These are phyloP conservation scores for Volvox africanus DNA, from an alignment of 139 green algal genomes.

Conservation along the genomic window DNA sequence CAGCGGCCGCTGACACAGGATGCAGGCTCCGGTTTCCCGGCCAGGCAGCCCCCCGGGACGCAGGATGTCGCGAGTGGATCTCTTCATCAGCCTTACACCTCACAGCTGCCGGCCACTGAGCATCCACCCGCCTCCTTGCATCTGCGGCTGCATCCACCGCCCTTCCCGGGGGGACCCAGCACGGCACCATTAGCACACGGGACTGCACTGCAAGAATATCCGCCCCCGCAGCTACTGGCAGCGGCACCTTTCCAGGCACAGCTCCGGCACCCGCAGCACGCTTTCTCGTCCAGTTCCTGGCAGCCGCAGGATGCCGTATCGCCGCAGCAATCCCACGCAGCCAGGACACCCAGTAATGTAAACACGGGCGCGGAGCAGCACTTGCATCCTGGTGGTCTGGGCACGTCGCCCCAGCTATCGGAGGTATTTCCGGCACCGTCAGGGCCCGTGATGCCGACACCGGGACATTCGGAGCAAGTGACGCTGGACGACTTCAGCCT, in stretches of 20 bases:
- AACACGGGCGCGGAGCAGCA: neutral
- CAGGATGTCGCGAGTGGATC: too few species aligned
- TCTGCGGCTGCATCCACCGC: constrained; percentile 3
- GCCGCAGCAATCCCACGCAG: neutral
- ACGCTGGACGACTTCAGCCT: constrained; percentile 7
- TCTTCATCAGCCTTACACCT: too few species aligned
- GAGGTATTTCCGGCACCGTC: neutral
- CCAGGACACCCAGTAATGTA: neutral
- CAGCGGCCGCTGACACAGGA: too few species aligned
- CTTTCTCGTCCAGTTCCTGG: neutral
- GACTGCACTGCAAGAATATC: neutral
- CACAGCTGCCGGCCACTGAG: neutral
- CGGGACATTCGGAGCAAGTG: neutral
- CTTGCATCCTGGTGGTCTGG: neutral
- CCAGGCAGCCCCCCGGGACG: too few species aligned
- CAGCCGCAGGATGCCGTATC: neutral
- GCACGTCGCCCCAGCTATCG: neutral
- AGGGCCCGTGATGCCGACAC: neutral
- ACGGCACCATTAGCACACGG: neutral
- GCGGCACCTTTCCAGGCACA: neutral
- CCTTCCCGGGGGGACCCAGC: neutral
- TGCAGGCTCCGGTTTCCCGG: too few species aligned
- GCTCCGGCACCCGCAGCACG: neutral
- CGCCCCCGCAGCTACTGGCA: neutral
- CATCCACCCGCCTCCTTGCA: neutral